Conservation (phyloP, 2,329 filamentous ascomycete genomes). For the Celoporthe dispersa region DNA sequence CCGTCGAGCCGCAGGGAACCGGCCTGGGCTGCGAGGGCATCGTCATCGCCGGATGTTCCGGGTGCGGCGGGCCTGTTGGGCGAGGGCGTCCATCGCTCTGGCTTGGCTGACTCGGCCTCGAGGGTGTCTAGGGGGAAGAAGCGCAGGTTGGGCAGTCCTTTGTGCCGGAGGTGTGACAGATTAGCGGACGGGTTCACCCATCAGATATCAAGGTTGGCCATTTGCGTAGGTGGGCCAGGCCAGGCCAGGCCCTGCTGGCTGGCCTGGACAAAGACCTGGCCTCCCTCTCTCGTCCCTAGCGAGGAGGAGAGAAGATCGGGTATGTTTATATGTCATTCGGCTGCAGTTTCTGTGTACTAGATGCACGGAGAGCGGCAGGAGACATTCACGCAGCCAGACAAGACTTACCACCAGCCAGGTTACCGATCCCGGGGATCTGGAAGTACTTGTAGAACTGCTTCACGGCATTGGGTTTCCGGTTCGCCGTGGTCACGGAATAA, state of each 20-base stretch:
- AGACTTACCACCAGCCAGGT: conserved; percentile 63
- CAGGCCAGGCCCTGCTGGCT: not conserved
- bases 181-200: conserved; percentile 7
- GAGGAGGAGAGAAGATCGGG: not conserved
- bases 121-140: conserved; percentile 93
- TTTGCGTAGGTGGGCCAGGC: not conserved
- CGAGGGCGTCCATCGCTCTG: conserved; percentile 74
- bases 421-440: conserved; percentile 62
- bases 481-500: conserved; percentile 70
- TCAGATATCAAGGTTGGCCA: not conserved
- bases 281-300: not conserved
- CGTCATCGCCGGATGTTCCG: conserved; percentile 62
- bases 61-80: conserved; percentile 63
- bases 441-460: conserved; percentile 91
- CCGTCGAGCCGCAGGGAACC: conserved; percentile 30
- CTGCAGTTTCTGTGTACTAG: too few species aligned
- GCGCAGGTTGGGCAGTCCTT: conserved; percentile 77
- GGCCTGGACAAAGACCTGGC: too few species aligned
- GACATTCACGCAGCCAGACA: not conserved
- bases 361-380: too few species aligned
- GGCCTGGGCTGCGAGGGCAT: conserved; percentile 20
- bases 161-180: not conserved
- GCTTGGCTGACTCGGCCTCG: conserved; percentile 77
- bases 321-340: not conserved
- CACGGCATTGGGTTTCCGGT: conserved; percentile 67